phyloP scores from a whole-genome alignment of 805 yeast species.

The Kazachstania martiniae region DNA sequence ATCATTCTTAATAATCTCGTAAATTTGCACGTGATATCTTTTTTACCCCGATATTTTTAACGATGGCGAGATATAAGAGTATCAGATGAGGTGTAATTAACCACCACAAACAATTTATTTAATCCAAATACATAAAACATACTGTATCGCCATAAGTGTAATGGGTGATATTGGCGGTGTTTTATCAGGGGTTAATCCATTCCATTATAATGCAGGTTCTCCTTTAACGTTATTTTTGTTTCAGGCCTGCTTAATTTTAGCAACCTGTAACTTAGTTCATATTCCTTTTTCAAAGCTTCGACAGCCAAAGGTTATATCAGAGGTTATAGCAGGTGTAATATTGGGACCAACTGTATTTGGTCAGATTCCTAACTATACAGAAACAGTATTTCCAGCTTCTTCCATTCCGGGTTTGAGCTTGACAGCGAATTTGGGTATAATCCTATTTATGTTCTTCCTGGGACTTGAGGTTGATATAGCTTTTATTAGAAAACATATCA shows the following conservation, averaged over 20 bases:
- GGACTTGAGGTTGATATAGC: conserved; percentile 70
- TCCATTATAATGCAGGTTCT: conserved; percentile 42
- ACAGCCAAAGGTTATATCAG: conserved; percentile 77
- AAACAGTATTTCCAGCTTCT: conserved; percentile 49
- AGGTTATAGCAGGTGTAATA: conserved; percentile 65
- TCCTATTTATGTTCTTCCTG: conserved; percentile 61
- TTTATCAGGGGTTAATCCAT: conserved; percentile 61
- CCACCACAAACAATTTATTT: too few species aligned
- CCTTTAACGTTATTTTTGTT: conserved; percentile 64
- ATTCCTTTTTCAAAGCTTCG: conserved; percentile 48
- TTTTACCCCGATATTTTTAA: too few species aligned
- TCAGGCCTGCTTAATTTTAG: conserved; percentile 53
- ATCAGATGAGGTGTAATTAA: too few species aligned
- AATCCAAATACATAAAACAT: too few species aligned
- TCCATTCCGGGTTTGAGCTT: conserved; percentile 56
- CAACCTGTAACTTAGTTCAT: conserved; percentile 49
- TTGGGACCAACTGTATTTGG: conserved; percentile 73
- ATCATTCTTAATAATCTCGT: too few species aligned
- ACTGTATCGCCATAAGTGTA: too few species aligned
- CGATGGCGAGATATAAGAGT: too few species aligned
- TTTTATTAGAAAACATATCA: conserved; percentile 49
- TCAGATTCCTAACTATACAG: conserved; percentile 54
- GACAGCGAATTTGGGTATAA: conserved; percentile 65
- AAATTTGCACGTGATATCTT: too few species aligned
- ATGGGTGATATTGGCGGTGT: conserved; percentile 44